phyloP scores from a whole-genome alignment of 1,139 yeast species.

The Pichia sp. region DNA sequence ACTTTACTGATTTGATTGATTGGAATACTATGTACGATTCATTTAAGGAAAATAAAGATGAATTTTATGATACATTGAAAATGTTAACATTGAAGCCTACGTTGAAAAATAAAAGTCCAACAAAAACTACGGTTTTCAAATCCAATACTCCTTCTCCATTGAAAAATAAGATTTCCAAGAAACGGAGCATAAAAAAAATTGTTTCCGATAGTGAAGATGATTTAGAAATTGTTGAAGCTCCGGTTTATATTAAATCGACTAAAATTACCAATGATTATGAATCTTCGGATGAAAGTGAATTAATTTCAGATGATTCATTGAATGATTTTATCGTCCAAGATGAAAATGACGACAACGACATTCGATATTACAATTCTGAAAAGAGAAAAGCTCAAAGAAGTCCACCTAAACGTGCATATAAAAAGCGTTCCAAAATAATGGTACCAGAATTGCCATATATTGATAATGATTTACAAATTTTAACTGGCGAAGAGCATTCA shows the following conservation, averaged over 20 bases:
- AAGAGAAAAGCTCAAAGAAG: constrained; percentile 17
- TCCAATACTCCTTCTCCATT: not conserved
- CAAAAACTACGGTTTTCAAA: not conserved
- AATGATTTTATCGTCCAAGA: constrained; percentile 1
- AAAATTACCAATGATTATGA: no score
- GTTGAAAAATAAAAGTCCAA: constrained; percentile 9
- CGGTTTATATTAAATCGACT: no score
- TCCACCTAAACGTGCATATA: no score
- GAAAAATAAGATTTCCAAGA: not conserved
- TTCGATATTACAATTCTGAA: no score
- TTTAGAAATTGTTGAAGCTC: constrained; percentile 12
- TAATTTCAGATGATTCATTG: not conserved
- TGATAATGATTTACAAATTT: constrained; percentile 11
- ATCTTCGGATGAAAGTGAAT: no score
- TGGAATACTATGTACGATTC: constrained; percentile 30
- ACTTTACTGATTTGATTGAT: constrained; percentile 32
- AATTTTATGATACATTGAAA: constrained; percentile 30
- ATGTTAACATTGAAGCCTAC: constrained; percentile 29
- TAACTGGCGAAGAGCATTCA: constrained; percentile 12
- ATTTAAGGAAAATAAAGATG: constrained; percentile 27
- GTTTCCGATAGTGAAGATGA: not conserved
- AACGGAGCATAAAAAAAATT: no score
- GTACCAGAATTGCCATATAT: constrained; percentile 17
- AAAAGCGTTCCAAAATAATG: not conserved
- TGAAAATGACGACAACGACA: not conserved